phyloP scores from a whole-genome alignment of 208 protist genomes.

The Phytomonas francai region DNA sequence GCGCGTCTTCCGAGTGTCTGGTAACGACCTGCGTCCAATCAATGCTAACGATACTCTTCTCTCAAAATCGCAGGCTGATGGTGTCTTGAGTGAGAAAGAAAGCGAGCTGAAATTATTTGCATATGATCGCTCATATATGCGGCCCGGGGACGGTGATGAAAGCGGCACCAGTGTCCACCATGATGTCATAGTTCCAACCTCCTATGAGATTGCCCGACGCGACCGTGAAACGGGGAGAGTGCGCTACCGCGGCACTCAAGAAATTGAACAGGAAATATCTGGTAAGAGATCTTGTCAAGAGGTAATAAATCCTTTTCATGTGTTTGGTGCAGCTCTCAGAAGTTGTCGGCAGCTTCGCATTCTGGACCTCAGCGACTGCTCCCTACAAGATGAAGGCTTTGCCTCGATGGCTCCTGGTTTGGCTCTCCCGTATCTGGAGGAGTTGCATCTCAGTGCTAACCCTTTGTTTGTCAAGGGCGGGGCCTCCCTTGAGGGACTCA shows the following conservation, averaged over 20 bases:
- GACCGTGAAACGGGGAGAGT: conserved; percentile 45
- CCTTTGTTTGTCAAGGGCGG: conserved; percentile 33
- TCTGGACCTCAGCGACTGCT: conserved; percentile 49
- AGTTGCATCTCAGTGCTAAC: conserved; percentile 53
- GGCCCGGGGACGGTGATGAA: not conserved
- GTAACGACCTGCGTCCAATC: conserved; percentile 43
- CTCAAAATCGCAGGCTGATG: not conserved
- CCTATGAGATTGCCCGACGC: conserved; percentile 65
- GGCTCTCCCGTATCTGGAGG: conserved; percentile 21
- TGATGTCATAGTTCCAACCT: conserved; percentile 52
- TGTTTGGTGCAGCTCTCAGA: conserved; percentile 43
- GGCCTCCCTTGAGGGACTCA: conserved; percentile 34
- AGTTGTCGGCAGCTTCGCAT: conserved; percentile 29
- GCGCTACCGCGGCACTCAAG: conserved; percentile 47
- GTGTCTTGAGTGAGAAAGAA: not conserved
- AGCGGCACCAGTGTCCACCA: conserved; percentile 9
- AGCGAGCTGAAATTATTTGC: conserved; percentile 39
- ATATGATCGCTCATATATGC: conserved; percentile 56
- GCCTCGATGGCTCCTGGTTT: conserved; percentile 17
- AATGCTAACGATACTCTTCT: not conserved
- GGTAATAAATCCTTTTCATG: conserved; percentile 15
- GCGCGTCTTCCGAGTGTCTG: conserved; percentile 41
- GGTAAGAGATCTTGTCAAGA: not conserved
- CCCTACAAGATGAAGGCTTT: conserved; percentile 31
- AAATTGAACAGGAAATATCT: not conserved